These are phyloP conservation scores for Fonsecaea pedrosoi DNA, from an alignment of 2,329 filamentous ascomycete genomes.

Conservation along the genomic window DNA sequence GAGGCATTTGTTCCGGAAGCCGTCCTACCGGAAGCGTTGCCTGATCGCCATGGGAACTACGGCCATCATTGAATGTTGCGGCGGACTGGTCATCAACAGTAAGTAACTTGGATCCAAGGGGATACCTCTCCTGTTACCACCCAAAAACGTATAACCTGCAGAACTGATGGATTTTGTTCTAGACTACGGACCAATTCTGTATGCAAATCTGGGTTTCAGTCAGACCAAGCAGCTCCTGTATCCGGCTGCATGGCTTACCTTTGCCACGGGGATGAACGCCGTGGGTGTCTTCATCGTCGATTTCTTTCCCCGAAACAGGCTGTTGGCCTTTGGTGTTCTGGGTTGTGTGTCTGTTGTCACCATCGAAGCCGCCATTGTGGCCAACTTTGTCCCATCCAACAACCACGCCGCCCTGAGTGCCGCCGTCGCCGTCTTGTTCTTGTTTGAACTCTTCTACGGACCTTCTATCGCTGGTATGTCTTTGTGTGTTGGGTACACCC, in stretches of 20 bases:
- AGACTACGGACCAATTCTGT: constrained; percentile 29
- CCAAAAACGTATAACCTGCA: too few relatives aligned
- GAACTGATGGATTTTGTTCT: constrained; percentile 9
- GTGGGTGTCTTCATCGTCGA: constrained; percentile 19
- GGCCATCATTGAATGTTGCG: constrained; percentile 41
- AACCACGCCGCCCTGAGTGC: background rate
- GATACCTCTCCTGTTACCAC: background rate
- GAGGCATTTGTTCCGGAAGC: constrained; percentile 28
- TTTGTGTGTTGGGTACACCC: too few relatives aligned
- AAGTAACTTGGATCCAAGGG: constrained; percentile 7
- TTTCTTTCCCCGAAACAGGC: background rate
- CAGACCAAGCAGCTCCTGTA: constrained; percentile 18
- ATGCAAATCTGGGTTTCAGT: constrained; percentile 21
- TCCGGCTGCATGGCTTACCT: constrained; percentile 24
- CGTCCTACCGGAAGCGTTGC: constrained; percentile 29
- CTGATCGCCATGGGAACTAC: constrained; percentile 28
- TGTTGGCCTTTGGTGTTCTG: constrained; percentile 33
- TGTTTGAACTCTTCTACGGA: background rate
- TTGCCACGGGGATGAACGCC: constrained; percentile 1
- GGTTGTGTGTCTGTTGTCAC: constrained; percentile 49
- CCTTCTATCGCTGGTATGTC: background rate
- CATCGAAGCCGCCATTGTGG: constrained; percentile 48
- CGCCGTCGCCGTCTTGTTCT: background rate
- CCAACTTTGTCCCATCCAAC: constrained; percentile 22
- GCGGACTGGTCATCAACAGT: constrained; percentile 51